Evolutionary conservation across 1,284 basidiomycete genomes (phyloP), one percentile per base, ranked within the genome.

Genomic region (Ceratobasidium theobromae): DNA sequence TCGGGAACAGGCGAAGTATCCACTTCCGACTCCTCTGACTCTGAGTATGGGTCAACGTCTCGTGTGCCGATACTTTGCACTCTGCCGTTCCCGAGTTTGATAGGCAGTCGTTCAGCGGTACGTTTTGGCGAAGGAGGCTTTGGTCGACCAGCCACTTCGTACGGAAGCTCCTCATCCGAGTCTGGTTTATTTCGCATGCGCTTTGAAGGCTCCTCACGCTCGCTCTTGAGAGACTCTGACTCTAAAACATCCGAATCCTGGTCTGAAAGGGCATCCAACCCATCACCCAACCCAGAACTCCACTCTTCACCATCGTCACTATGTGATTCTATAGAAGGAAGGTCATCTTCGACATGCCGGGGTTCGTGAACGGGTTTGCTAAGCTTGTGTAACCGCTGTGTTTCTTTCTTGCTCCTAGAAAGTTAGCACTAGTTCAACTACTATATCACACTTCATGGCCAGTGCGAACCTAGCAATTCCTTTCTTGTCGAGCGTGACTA

Each of bases 1-100:
- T 71, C 68, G 5, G 75, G 74, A 71, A 77, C 72, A 51, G 65
- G 67, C 45, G 25, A 4, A 58, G 55, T 35, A 35, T 45, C 46
- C 27, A 71, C 72, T 16, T 70, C 73, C 25, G 76, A 76, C 32
- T 77, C 77, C 8, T 79, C 75, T 27, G 77, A 75, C 40, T 79
- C 79, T 30, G 78, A 77, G 38, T 79, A 77, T 28, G 81, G 79
- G 30, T 77, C 77, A 33, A 75, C 74, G 74, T 66, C 70, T 67
- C 67, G 73, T 73, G 66, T 71, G 18, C 80, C 80, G 11, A 79
- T 86, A 64, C 83, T 79, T 73, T 87, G 82, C 68, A 96, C 81
- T 68, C 83, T 84, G 1, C 93, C 93, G 67, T 89, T 82, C 2
- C 87, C 81, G 1, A 95, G 80, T 75, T 95, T 96, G 74, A 95